A percentile compares a stretch with the other conserved stretches of the same genome.
Conservation (phyloP, 2,329 filamentous ascomycete genomes). For the Sarocladiaceae sp. region DNA sequence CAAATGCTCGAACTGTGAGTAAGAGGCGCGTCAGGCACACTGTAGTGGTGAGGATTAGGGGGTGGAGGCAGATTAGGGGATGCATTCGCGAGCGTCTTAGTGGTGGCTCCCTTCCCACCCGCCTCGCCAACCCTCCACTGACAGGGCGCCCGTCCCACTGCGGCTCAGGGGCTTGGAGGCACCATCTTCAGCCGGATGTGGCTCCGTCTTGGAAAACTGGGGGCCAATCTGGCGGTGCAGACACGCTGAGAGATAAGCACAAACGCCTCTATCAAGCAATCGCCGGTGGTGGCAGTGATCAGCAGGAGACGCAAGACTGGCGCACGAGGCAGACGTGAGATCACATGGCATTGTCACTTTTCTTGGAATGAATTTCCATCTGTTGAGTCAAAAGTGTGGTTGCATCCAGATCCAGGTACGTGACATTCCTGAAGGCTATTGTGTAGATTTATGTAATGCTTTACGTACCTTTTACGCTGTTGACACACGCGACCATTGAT, state of each 20-base stretch:
- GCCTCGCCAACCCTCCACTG: background rate
- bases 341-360: background rate
- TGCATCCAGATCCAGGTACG: too few relatives aligned
- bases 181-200: background rate
- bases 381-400: too few relatives aligned
- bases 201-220: background rate
- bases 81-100: too few relatives aligned
- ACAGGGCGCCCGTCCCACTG: background rate
- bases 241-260: background rate
- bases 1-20: too few relatives aligned
- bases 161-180: background rate
- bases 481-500: background rate
- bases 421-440: background rate
- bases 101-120: too few relatives aligned
- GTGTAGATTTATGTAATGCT: background rate
- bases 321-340: background rate
- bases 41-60: too few relatives aligned
- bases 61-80: background rate
- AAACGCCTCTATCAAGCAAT: background rate
- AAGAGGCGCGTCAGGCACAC: too few relatives aligned
- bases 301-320: background rate
- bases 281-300: conserved; percentile 1
- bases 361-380: background rate
- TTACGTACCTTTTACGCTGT: background rate
- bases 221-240: conserved; percentile 3